Evolutionary conservation across 768 basidiomycete species (phyloP), one percentile per base, ranked within the genome.

Genomic region (Leccinum olivaceopallidum): DNA sequence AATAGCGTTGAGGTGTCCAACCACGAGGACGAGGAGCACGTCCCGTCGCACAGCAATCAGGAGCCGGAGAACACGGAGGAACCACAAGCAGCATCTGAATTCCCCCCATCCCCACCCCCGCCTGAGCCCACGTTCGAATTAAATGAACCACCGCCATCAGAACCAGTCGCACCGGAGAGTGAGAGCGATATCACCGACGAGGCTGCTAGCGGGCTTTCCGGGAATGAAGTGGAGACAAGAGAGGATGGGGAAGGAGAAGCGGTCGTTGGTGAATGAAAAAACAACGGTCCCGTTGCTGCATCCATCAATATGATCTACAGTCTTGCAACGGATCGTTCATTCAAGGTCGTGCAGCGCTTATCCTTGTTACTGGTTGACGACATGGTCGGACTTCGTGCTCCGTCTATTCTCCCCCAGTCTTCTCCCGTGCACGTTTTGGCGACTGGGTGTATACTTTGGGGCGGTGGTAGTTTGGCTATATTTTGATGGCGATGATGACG

Each of bases 151-250:
- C 68, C 68, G 13, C 68, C 72, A 28, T 72, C 73, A 47, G 72
- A 73, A 42, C 72, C 73, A 10, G 64, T 73, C 44, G 72, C 70
- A 0, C 72, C 72, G 57, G 72, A 73, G 61, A 74, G 65, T 57
- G 71, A 72, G 59, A 70, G 74, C 64, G 72, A 75, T 69, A 75
- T 73, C 66, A 70, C 72, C 62, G 74, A 75, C 47, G 72, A 75
- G 57, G 68, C 55, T 49, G 64, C 56, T 49, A 61, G 51, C 57
- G 67, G 39, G 48, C 48, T 34, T 56, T 70, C 57, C 54, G 63
- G 57, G 36, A 55, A 74, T 65, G 67, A 72, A 60, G 51, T 56
- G 52, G 44, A n/a, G 20, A 47, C 20, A 47, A 59, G 8, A 49
- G 57, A 36, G 48, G 58, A 44, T 44, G 67, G 55, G 55, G 65